These are phyloP conservation scores for Chaetomium globosum DNA, from an alignment of 2,329 filamentous ascomycete genomes.

Conservation along the genomic window DNA sequence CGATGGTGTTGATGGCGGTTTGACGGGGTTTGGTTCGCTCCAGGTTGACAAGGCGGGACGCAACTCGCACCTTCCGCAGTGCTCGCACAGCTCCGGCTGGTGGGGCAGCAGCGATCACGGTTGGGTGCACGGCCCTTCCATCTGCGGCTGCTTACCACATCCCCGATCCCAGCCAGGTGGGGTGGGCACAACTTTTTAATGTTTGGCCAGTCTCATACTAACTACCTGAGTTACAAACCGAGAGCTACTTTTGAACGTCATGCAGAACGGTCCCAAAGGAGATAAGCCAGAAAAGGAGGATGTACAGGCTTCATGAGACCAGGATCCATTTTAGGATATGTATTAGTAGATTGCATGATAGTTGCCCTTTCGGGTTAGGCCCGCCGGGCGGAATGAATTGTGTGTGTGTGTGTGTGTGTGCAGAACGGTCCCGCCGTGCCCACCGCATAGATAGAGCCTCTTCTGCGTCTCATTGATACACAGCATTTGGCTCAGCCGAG, in stretches of 20 bases:
- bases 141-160: not conserved
- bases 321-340: no score
- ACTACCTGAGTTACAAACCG: not conserved
- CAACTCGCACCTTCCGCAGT: not conserved
- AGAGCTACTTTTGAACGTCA: not conserved
- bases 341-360: no score
- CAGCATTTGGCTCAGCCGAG: no score
- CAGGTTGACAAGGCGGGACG: not conserved
- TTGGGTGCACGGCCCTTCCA: not conserved
- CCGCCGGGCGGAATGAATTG: no score
- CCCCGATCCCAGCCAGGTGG: not conserved
- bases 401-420: no score
- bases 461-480: no score
- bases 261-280: no score
- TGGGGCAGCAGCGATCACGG: conserved; percentile 5
- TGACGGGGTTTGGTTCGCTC: not conserved
- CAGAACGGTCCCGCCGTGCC: no score
- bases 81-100: not conserved
- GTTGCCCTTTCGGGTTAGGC: no score
- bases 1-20: not conserved
- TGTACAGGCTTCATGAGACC: no score
- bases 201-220: not conserved
- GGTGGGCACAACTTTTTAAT: not conserved
- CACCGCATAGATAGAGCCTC: no score
- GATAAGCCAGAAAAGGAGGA: no score